Evolutionary conservation across 805 yeast genomes (phyloP), one percentile per base, ranked within the genome.

Genomic region (Sugiyamaella boreocaroliniensis): DNA sequence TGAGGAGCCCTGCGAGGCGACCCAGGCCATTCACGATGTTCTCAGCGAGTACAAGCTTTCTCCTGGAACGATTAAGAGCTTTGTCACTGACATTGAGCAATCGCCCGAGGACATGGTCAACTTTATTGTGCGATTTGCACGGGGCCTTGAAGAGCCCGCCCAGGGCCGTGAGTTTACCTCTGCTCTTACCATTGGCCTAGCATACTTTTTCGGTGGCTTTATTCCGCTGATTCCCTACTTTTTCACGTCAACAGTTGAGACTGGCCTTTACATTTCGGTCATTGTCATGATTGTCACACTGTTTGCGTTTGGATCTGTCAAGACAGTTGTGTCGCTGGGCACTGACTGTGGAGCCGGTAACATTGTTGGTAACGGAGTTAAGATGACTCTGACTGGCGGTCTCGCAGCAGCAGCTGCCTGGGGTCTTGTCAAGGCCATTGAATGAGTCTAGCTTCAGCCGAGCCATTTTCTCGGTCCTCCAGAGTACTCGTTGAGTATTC

Each of bases 331-430:
- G 49, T 85, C 97, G 3, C 81, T 90, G 73, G 96, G 95, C 51
- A 81, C 80, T 20, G 89, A 82, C 56, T 40, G 40, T 26, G 80
- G 86, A 61, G 57, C 50, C 18, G 47, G 45, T 29, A 55, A 58
- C 51, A 67, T 69, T 48, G 71, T 85, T 2, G 71, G 75, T 49
- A 97, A 90, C 68, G 98, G 97, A 44, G 53, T 85, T 16, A 95
- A 89, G 71, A 92, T 93, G 98, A 82, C 89, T 50, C 70, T 85
- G n/a, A 90, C 88, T 48, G 99, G 99, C 41, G 95, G 97, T n/a
- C 73, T 86, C 32, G 98, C 99, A 19, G 98, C 99, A 4, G 95
- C 96, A 4, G 86, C 95, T 20, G 99, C 99, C 10, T 92, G 96
- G 96, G 81, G 80, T 45, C 79, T 90, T 66, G 99, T 92, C 34